Percentiles rank a stretch among this genome's conserved stretches.
Conservation (phyloP, 768 basidiomycete genomes). For the Tylopilus felleus region DNA sequence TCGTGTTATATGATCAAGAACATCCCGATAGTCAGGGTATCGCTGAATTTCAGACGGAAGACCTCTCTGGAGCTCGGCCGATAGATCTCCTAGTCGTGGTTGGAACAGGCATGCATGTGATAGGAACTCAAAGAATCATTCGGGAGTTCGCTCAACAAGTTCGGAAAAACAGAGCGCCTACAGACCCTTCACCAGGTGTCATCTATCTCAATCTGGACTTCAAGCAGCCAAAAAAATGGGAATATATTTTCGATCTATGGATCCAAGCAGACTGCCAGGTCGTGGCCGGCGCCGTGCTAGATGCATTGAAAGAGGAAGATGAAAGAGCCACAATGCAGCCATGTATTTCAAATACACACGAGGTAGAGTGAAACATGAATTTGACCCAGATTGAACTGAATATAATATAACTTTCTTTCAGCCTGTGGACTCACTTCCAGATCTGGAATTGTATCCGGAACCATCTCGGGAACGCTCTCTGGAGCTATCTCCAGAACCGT, state of each 20-base stretch:
- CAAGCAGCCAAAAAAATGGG: too few relatives aligned
- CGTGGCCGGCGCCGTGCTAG: not conserved
- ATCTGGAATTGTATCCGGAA: too few relatives aligned
- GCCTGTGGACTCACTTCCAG: rapidly evolving
- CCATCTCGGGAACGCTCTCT: too few relatives aligned
- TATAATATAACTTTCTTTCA: too few relatives aligned
- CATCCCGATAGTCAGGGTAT: constrained; percentile 2
- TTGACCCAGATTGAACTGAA: not conserved
- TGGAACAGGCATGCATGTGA: constrained; percentile 11
- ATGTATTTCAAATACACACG: not conserved
- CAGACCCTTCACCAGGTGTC: too few relatives aligned
- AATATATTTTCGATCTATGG: too few relatives aligned
- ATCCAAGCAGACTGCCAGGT: too few relatives aligned
- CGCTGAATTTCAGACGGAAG: not conserved
- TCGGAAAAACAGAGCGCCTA: not conserved
- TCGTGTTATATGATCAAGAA: constrained; percentile 10
- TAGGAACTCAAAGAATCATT: constrained; percentile 11
- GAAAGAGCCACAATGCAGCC: not conserved
- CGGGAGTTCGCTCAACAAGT: not conserved
- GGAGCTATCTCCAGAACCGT: too few relatives aligned
- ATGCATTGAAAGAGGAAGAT: not conserved
- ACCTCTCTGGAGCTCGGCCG: not conserved
- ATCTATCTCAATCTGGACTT: too few relatives aligned
- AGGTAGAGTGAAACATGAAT: not conserved
- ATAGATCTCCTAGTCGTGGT: constrained; percentile 12